Conservation (phyloP, 1,284 basidiomycete species). For the Trametes polyzona region DNA sequence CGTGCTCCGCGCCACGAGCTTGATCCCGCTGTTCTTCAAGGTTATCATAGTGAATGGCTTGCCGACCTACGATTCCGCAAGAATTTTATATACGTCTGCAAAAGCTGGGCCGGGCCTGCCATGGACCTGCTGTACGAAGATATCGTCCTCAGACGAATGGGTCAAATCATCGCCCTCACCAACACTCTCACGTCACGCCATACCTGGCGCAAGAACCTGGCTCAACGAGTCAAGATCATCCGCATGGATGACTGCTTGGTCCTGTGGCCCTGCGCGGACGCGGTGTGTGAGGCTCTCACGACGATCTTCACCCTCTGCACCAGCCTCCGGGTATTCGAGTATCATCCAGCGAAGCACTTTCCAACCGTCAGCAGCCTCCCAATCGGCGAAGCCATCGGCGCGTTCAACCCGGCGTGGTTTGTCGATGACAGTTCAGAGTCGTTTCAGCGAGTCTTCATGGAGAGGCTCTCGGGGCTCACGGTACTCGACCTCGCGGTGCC, state of each 20-base stretch:
- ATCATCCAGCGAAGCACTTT: constrained; percentile 7
- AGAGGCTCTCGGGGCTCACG: constrained; percentile 2
- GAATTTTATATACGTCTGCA: constrained; percentile 15
- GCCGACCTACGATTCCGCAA: constrained; percentile 17
- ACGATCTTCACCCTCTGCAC: constrained; percentile 8
- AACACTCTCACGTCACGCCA: neutral
- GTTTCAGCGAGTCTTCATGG: neutral
- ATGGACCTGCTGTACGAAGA: constrained; percentile 19
- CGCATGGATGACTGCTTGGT: constrained; percentile 15
- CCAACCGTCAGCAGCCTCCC: neutral
- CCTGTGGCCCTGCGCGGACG: constrained; percentile 9
- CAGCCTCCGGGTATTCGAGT: constrained; percentile 12
- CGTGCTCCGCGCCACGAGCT: constrained; percentile 2
- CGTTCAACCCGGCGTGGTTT: constrained; percentile 15
- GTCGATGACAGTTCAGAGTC: neutral
- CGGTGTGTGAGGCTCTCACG: constrained; percentile 5
- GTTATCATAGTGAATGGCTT: constrained; percentile 6
- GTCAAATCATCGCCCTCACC: constrained; percentile 17
- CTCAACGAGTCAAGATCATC: constrained; percentile 8
- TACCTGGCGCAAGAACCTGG: neutral
- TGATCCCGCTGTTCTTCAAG: constrained; percentile 11
- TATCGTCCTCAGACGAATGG: constrained; percentile 18
- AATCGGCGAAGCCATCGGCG: neutral
- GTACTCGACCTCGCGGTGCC: constrained; percentile 16
- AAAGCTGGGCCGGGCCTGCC: constrained; percentile 11